phyloP scores from a whole-genome alignment of 176 grass and related monocot genomes.

The Musa itinerans region DNA sequence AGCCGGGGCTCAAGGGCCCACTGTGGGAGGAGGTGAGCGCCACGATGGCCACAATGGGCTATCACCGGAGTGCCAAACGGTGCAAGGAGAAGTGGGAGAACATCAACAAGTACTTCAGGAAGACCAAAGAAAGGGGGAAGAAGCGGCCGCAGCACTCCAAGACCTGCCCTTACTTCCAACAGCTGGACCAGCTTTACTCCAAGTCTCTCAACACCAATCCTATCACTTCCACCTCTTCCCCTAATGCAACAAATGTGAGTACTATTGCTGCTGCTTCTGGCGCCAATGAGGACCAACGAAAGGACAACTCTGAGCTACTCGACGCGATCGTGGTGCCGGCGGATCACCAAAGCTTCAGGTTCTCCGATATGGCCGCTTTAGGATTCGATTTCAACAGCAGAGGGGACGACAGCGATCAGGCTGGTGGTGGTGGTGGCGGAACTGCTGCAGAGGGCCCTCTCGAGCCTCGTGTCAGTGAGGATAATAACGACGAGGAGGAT shows the following conservation, averaged over 20 bases:
- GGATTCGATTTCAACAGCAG: background rate
- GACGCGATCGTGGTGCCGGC: background rate
- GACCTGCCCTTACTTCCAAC: slow-evolving; percentile 19
- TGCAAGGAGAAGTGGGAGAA: slow-evolving; percentile 99
- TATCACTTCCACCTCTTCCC: background rate
- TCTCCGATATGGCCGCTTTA: background rate
- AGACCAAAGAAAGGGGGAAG: slow-evolving; percentile 19
- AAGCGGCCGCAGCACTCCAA: slow-evolving; percentile 12
- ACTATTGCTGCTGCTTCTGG: background rate
- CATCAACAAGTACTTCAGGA: slow-evolving; percentile 98
- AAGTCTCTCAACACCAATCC: slow-evolving; percentile 1
- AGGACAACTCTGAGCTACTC: slow-evolving; percentile 3
- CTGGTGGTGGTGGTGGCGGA: background rate
- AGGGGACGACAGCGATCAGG: background rate
- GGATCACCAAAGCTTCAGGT: background rate
- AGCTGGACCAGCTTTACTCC: slow-evolving; percentile 14
- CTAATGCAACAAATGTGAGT: background rate
- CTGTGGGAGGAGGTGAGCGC: slow-evolving; percentile 16
- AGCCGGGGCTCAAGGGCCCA: slow-evolving; percentile 8
- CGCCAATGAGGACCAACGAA: background rate
- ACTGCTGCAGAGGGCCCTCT: background rate
- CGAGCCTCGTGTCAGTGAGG: background rate
- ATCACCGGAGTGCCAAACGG: slow-evolving; percentile 51
- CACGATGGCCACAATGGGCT: slow-evolving; percentile 6
- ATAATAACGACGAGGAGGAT: background rate